phyloP scores from a whole-genome alignment of 2,329 filamentous ascomycete species.

The Fusarium xyrophilum region DNA sequence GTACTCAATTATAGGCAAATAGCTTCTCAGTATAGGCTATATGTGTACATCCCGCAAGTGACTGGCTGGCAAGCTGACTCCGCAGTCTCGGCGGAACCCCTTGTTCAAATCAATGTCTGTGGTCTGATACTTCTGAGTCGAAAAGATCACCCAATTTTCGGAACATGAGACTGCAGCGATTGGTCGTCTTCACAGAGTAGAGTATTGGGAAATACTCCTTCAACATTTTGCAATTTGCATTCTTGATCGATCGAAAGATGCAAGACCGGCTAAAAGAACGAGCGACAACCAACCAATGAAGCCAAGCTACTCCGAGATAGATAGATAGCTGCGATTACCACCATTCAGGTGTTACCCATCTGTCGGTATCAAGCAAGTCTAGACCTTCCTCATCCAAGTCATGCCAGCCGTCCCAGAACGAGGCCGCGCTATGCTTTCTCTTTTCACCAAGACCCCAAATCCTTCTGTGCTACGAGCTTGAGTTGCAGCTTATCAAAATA shows the following conservation, averaged over 20 bases:
- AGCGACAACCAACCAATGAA: not conserved
- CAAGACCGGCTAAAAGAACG: no score
- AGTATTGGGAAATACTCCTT: rapidly evolving
- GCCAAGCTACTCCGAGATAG: not conserved
- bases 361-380: not conserved
- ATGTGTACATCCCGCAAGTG: not conserved
- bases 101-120: no score
- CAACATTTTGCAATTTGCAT: no score
- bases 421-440: not conserved
- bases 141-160: no score
- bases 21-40: not conserved
- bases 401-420: not conserved
- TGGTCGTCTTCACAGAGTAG: rapidly evolving
- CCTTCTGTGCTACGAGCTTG: not conserved
- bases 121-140: not conserved
- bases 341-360: not conserved
- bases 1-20: not conserved
- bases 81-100: no score
- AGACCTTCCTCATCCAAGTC: not conserved
- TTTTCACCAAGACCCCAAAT: not conserved
- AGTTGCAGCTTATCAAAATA: not conserved
- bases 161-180: rapidly evolving
- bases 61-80: not conserved
- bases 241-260: not conserved
- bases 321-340: not conserved